Conservation (phyloP, 306 rosid genomes). For the Corylus americana region DNA sequence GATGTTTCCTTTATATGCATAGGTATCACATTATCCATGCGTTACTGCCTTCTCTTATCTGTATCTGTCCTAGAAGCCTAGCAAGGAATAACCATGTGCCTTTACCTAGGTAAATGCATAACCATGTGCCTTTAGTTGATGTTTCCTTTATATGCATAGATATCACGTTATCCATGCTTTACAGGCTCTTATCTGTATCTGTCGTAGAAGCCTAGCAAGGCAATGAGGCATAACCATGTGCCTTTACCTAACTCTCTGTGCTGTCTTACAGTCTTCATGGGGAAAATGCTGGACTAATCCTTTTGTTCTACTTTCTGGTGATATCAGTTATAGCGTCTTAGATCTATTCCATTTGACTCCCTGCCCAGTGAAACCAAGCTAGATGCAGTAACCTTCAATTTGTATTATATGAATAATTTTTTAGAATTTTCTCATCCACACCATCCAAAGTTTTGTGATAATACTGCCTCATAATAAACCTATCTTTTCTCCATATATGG, state of each 20-base stretch:
- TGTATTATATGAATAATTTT: background rate
- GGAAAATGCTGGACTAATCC: no score
- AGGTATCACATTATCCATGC: background rate
- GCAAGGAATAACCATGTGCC: background rate
- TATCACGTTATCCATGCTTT: background rate
- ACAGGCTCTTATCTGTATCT: background rate
- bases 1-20: background rate
- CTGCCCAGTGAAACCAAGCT: background rate
- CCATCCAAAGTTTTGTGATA: background rate
- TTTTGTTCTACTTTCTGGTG: background rate
- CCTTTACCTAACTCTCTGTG: background rate
- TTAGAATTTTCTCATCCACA: background rate
- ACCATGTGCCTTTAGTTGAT: background rate
- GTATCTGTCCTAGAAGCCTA: background rate
- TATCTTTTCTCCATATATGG: background rate
- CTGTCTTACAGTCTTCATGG: background rate
- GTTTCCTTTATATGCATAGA: background rate
- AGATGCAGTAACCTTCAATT: background rate
- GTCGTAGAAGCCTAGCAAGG: background rate
- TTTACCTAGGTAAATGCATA: no score
- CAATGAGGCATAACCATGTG: background rate
- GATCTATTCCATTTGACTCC: background rate
- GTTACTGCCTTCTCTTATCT: background rate
- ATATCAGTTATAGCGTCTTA: background rate
- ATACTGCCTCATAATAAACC: background rate